Base-by-base conservation (phyloP, 148 eudicot species). In the Chenopodium berlandieri region DNA sequence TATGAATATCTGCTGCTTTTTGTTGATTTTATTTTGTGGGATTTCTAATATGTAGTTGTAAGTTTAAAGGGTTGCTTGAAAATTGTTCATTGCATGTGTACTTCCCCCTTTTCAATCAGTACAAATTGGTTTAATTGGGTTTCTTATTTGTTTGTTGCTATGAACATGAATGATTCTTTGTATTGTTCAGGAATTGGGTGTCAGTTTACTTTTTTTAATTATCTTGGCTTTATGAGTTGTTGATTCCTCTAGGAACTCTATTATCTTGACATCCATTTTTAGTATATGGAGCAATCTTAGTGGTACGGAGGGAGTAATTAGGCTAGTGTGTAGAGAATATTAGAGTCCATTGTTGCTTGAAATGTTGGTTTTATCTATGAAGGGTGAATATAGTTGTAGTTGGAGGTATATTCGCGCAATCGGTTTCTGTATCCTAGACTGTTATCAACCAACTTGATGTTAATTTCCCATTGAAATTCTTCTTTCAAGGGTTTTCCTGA, bases 81-180 rank as follows among this genome's bases (percentile, higher is more conserved):
- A 83, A 44, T 60, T 75, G 11, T 54, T 44, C 31, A n/a, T 27
- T 79, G 80, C 79, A 79, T 80, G 73, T 80, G 22, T 52, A 3
- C 44, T 30, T 30, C 17, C 56, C 54, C 37, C 20, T 40, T 58
- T 17, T 56, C 46, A 13, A 16, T 31, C 48, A 19, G 17, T 20
- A 66, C 27, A 58, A 62, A 37, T 30, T 81, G 75, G 75, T 66
- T 23, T 4, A 19, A 19, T 75, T 67, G 10, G 37, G 48, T 31
- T 66, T 46, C 7, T 52, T 4, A 1, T 58, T 47, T n/a, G 22
- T 20, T 62, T 37, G 14, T 20, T 71, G 12, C 23, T 17, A 20
- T 71, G 75, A 71, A 32, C 19, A 30, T 19, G 75, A 48, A n/a
- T 47, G 75, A 22, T 47, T 47, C 10, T 48, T 23, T 73, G 0